Percentiles rank a stretch among this genome's conserved stretches.
Evolutionary conservation across 2,329 filamentous ascomycete genomes (phyloP).

Genomic region (Fusarium pilosicola): DNA sequence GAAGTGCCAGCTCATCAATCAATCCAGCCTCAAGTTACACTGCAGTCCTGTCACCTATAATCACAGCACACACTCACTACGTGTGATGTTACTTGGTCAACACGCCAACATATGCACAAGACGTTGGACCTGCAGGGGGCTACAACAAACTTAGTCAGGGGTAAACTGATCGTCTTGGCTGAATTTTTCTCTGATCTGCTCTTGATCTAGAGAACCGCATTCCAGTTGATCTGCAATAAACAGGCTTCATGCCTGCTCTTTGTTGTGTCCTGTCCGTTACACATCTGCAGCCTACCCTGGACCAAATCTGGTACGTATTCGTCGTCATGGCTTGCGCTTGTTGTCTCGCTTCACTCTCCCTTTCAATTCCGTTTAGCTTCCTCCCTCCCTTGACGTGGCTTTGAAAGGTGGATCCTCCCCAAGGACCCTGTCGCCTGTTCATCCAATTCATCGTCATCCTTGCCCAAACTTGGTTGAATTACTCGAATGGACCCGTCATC

Average conservation of each 20-base stretch:
- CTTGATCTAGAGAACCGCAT: neutral
- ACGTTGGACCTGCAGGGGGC: conserved; percentile 4
- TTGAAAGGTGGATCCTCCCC: conserved; percentile 1
- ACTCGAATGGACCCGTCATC: conserved; percentile 32
- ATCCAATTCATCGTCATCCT: conserved; percentile 5
- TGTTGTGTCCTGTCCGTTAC: neutral
- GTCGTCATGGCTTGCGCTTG: conserved; percentile 10
- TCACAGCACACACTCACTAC: neutral
- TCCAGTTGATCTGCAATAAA: conserved; percentile 10
- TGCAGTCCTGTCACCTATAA: neutral
- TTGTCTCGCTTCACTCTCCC: conserved; percentile 30
- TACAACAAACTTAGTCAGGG: conserved; percentile 14
- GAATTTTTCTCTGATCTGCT: neutral
- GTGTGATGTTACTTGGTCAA: conserved; percentile 19
- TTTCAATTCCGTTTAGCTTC: conserved; percentile 9
- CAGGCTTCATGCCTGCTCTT: conserved; percentile 12
- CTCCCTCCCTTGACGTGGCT: conserved; percentile 29
- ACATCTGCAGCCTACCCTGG: conserved; percentile 9
- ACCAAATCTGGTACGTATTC: neutral
- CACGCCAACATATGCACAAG: neutral
- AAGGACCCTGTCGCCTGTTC: neutral
- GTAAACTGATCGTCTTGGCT: neutral
- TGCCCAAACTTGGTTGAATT: conserved; percentile 13
- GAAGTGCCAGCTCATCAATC: neutral
- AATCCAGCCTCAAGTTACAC: neutral